Base-by-base conservation (phyloP, 1,139 yeast genomes). In the Pichia norvegensis region DNA sequence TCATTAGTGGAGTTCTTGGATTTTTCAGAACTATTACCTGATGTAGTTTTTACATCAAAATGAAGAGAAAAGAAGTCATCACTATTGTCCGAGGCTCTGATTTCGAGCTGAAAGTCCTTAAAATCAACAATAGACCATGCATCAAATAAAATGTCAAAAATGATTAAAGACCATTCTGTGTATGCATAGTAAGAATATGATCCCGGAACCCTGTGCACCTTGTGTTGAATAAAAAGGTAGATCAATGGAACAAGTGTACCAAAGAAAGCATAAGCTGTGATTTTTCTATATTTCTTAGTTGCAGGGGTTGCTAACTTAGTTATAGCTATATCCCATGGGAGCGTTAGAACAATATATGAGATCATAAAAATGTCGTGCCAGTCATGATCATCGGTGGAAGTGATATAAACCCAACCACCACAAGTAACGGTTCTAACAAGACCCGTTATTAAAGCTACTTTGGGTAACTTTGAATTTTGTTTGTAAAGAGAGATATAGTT, bases 341-440 rank as follows among this genome's bases (percentile, higher is more conserved):
- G 71, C 2, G 97, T 90, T 56, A 92, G 72, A 1, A 88, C 76
- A 51, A 92, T 83, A 66, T 92, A 92, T 33, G 83, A 64, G 54
- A 92, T 87, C 98, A 92, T 92, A 64, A 90, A 90, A 44, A 92
- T 79, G 60, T 92, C 97, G 63, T 92, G 98, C 71, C 84, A 82
- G 66, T 90, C 96, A 59, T 90, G 98, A 62, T 92, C 96, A 63
- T 92, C 98, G 1, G 97, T 87, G 10, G 95, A 85, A 1, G 98
- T 92, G 54, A 92, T 84, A 61, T 92, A 92, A 16, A 94, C 95
- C 97, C 97, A 92, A 13, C 97, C 97, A 56, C 98, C 98, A 60
- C 98, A 92, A 1, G 96, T 83, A 47, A 92, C 76, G 0, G 98
- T 92, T 65, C 98, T 77, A 21, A 85, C 48, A 2, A 85, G 50